Evolutionary conservation across 164 flowering plant genomes (phyloP), one percentile per base, ranked within the genome.

Genomic region (Berberis vulgaris): DNA sequence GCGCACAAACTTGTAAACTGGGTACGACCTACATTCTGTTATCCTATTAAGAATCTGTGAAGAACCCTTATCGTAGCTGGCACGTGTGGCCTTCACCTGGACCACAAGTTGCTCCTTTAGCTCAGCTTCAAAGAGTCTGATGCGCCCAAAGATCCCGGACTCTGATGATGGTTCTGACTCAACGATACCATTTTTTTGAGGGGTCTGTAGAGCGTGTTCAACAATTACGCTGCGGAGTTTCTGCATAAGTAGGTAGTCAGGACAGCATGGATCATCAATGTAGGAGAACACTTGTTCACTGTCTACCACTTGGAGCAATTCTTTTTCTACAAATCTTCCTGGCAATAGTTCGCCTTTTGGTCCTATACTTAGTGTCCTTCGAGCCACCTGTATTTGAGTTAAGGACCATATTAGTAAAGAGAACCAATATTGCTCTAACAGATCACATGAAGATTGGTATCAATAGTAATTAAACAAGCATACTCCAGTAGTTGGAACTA

Each of bases 241-340:
- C n/a, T 80, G 85, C 86, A 85, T 83, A 4, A 84, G 60, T 1
- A 80, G 85, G 65, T 81, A 82, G 0, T 70, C 71, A 2, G 73
- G 72, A 40, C 75, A 75, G 75, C 86, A 83, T 0, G 89, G 85
- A n/a, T 84, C 89, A 43, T 85, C 86, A 2, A 72, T 60, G 69
- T 83, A 85, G 3, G 85, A 54, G 26, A 83, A 85, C 1, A 78
- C 73, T 6, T 79, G 42, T 49, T 85, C 85, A 0, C 76, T 54
- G 6, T 85, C 89, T 0, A 81, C 82, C 5, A 81, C 85, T 67
- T 81, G 78, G 46, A 84, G 77, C 67, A 84, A 63, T 52, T 84
- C 84, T 56, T 81, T 79, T 69, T 84, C 86, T 44, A 81, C 79
- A 72, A 84, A 82, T 50, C 86, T 75, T 6, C 83, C 78, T 5